A percentile compares a stretch with the other conserved stretches of the same genome.
These are phyloP conservation scores for Eucalyptus sp. DNA, from an alignment of 345 rosid species.

Conservation along the genomic window DNA sequence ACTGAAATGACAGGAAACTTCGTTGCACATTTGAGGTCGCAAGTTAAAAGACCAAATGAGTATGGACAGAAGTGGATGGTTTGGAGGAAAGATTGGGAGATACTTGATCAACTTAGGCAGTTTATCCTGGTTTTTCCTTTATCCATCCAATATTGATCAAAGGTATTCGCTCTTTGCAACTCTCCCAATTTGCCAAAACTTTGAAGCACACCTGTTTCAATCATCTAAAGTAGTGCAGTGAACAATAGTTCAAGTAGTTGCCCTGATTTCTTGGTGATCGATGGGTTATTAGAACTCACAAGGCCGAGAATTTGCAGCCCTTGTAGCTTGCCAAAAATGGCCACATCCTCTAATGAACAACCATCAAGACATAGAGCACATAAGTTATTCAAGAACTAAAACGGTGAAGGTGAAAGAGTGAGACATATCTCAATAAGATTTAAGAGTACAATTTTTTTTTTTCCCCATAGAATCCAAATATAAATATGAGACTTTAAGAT, in stretches of 20 bases:
- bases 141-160: neutral
- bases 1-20: neutral
- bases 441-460: neutral
- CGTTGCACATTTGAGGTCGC: neutral
- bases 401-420: neutral
- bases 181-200: neutral
- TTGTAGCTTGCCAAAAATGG: neutral
- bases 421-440: neutral
- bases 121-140: neutral
- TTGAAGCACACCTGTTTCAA: neutral
- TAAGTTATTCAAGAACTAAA: neutral
- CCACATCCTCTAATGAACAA: neutral
- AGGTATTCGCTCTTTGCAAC: neutral
- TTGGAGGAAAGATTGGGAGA: neutral
- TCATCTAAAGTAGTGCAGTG: neutral
- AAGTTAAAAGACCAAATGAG: neutral
- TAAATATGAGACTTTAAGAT: neutral
- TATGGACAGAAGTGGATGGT: neutral
- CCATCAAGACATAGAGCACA: neutral
- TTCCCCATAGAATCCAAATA: too few relatives aligned
- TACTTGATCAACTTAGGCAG: neutral
- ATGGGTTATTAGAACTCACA: neutral
- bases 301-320: neutral
- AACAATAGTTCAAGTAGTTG: neutral
- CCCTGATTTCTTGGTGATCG: neutral